Evolutionary conservation across 345 rosid species (phyloP).

Genomic region (Abelmoschus esculentus): DNA sequence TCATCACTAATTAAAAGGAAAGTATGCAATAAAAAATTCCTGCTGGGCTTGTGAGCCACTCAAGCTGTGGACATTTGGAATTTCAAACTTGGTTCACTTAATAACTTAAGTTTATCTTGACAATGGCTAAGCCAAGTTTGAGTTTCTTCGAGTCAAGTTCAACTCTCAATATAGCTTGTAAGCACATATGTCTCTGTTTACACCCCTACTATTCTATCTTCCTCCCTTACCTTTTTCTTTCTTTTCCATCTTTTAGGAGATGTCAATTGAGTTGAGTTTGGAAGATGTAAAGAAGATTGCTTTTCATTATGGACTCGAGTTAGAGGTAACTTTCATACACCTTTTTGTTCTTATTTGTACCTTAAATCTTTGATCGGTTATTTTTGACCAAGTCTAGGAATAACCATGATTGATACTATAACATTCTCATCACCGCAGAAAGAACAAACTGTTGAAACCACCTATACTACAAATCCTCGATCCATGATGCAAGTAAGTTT

Average conservation of each 20-base stretch:
- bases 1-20: background rate
- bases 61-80: background rate
- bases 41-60: background rate
- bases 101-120: background rate
- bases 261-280: conserved; percentile 93
- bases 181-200: background rate
- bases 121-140: background rate
- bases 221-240: conserved; percentile 1
- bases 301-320: conserved; percentile 58
- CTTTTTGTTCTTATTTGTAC: background rate
- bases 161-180: background rate
- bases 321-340: conserved; percentile 39
- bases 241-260: conserved; percentile 36
- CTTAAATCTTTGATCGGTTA: background rate
- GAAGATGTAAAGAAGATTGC: conserved; percentile 91
- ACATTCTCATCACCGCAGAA: conserved; percentile 41
- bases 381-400: background rate
- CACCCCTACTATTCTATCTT: background rate
- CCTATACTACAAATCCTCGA: conserved; percentile 73
- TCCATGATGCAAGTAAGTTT: conserved; percentile 85
- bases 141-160: background rate
- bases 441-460: conserved; percentile 65
- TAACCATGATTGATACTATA: background rate
- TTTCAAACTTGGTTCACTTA: background rate
- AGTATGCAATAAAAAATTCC: background rate